Conservation (phyloP, 805 yeast genomes). For the Candida easanensis region DNA sequence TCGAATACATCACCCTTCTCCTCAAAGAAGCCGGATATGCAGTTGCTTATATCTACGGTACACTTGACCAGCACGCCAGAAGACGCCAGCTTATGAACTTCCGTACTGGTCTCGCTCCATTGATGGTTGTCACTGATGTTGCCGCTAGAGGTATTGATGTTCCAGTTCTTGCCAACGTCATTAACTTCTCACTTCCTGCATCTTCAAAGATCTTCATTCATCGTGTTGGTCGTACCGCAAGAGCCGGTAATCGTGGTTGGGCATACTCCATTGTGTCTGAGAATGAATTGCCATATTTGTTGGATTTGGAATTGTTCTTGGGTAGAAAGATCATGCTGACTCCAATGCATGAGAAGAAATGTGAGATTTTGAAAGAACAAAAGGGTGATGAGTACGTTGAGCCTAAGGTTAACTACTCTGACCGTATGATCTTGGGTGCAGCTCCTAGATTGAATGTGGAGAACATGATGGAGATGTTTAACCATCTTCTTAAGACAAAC, state of each 20-base stretch:
- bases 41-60: constrained; percentile 87
- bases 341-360: constrained; percentile 62
- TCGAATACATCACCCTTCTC: constrained; percentile 77
- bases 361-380: constrained; percentile 47
- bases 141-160: constrained; percentile 99
- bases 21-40: constrained; percentile 80
- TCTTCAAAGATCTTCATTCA: constrained; percentile 93
- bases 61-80: constrained; percentile 94
- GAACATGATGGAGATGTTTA: constrained; percentile 66
- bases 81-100: constrained; percentile 82
- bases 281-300: constrained; percentile 81
- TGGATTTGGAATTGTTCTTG: constrained; percentile 86
- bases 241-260: constrained; percentile 98
- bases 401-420: constrained; percentile 68
- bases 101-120: constrained; percentile 75
- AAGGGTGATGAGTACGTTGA: constrained; percentile 42
- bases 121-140: constrained; percentile 96
- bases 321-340: constrained; percentile 78
- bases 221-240: constrained; percentile 98
- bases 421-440: constrained; percentile 78
- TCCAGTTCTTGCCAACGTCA: constrained; percentile 91
- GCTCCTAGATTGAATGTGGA: constrained; percentile 75
- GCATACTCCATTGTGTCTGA: constrained; percentile 89
- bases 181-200: constrained; percentile 87
- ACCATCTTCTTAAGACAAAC: constrained; percentile 54